Base-by-base conservation (phyloP, 768 basidiomycete species). In the Naganishia friedmannii region DNA sequence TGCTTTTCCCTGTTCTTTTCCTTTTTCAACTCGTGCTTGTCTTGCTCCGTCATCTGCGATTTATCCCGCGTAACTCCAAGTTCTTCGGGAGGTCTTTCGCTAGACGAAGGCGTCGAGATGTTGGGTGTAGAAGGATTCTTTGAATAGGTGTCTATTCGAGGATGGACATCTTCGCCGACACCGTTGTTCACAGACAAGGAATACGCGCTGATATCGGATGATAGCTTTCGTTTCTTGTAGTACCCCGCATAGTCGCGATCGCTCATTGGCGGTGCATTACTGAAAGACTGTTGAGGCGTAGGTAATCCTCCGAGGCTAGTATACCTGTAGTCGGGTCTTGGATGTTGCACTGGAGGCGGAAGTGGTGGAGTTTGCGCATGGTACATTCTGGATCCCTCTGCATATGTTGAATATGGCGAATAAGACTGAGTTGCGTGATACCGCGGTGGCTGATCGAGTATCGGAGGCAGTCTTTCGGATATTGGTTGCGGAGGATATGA, bases 1-100 rank as follows among this genome's bases (percentile, higher is more conserved):
- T 69, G 68, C 57, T 69, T 69, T 51, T 69, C 68, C 56, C 68
- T 23, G 46, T 69, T 69, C 45, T 69, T 69, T 31, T 69, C 68
- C 57, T 69, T 69, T 69, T 58, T 69, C 46, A 54, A 23, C 45
- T 69, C 68, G 45, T 69, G 56, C 46, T 69, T 69, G 57, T 69
- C 53, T 56, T 63, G 60, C 23, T 63, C 60, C 42, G 60, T 42
- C 60, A 63, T 45, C 26, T 63, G 60, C 15, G 60, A 42, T 42
- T 42, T 34, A 13, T 34, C n/a, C 23, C 39, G 60, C 19, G 42
- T 19, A 13, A 42, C 23, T 19, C 26, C 37, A 39, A 63, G 8
- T 42, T 63, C 60, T 37, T 23, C 60, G 7, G 60, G 42, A 2
- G 60, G 60, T 7, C 60, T 42, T 45, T 46, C 60, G n/a, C 37